A percentile compares a stretch with the other conserved stretches of the same genome.
phyloP scores from a whole-genome alignment of 129 eudicot species.

The Helichrysum umbraculigerum region DNA sequence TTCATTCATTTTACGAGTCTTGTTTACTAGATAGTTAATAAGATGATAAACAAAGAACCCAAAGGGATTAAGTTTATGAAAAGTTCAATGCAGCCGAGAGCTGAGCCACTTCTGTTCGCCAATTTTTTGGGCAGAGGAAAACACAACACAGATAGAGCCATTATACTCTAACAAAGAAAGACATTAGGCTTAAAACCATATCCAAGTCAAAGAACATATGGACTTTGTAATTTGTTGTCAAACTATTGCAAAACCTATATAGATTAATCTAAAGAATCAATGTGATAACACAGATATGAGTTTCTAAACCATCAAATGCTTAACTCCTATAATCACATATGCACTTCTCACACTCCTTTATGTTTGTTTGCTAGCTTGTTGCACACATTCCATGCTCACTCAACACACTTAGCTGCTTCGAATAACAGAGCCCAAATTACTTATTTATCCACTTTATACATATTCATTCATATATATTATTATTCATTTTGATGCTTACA shows the following conservation, averaged over 20 bases:
- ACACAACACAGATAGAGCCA: background rate
- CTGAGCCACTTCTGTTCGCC: background rate
- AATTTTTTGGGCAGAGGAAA: background rate
- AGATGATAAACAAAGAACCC: background rate
- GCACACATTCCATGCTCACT: no score
- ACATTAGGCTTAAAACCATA: background rate
- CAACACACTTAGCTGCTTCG: no score
- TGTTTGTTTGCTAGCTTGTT: no score
- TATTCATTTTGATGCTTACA: no score
- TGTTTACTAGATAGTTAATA: background rate
- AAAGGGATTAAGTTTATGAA: background rate
- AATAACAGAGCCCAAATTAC: no score
- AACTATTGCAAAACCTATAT: background rate
- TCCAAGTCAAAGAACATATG: background rate
- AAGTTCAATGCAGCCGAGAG: background rate
- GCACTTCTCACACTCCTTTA: no score
- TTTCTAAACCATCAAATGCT: slow-evolving; percentile 6
- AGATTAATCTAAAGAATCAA: background rate
- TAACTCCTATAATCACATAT: background rate
- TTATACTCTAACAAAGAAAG: background rate
- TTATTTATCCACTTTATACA: no score
- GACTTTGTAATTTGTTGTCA: slow-evolving; percentile 2
- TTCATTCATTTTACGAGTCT: background rate
- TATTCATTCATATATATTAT: no score
- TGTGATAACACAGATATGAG: background rate